A percentile compares a stretch with the other conserved stretches of the same genome.
phyloP scores from a whole-genome alignment of 768 basidiomycete species.

The Nidularia pulvinata region DNA sequence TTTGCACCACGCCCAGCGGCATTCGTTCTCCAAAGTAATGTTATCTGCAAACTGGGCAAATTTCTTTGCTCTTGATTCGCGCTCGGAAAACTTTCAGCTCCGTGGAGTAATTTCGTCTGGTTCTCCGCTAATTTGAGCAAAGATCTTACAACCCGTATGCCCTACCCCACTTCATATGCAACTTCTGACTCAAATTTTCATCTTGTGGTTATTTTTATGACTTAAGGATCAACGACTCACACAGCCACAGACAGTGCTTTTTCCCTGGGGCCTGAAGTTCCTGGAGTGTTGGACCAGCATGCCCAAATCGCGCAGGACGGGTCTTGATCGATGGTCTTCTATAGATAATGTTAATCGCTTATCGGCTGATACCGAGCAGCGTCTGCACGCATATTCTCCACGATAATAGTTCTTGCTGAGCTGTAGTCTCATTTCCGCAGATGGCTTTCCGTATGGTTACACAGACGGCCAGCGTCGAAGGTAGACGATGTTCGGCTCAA shows the following conservation, averaged over 20 bases:
- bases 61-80: neutral
- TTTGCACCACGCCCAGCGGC: too few species aligned
- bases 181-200: neutral
- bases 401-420: neutral
- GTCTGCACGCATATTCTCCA: neutral
- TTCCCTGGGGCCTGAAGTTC: neutral
- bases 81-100: neutral
- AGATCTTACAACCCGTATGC: neutral
- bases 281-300: neutral
- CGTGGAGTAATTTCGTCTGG: neutral
- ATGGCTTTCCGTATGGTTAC: too few species aligned
- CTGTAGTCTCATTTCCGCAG: neutral
- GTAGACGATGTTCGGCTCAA: too few species aligned
- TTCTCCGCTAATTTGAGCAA: neutral
- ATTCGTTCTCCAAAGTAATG: too few species aligned
- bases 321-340: neutral
- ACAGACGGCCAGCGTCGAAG: too few species aligned
- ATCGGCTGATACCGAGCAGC: neutral
- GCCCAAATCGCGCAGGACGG: neutral
- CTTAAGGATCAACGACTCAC: neutral
- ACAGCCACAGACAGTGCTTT: neutral
- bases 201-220: neutral
- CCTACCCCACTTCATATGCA: neutral
- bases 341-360: neutral
- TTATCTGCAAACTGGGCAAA: too few species aligned